Base-by-base conservation (phyloP, 345 rosid species). In the Abelmoschus esculentus region DNA sequence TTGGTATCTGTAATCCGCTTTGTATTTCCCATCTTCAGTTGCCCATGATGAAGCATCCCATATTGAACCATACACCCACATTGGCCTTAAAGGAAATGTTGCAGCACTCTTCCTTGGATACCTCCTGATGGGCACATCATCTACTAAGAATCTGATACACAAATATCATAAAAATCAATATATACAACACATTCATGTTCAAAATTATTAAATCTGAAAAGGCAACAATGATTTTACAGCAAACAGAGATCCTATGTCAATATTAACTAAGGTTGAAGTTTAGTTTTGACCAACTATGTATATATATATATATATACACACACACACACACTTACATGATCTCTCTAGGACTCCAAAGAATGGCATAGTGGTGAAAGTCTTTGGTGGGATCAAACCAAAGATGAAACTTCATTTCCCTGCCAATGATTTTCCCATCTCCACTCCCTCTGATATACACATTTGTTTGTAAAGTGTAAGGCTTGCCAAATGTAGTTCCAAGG, bases 41-140 rank as follows among this genome's bases (percentile, higher is more conserved):
- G 99, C 99, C 99, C 99, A 93, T 2, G 96, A 84, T 6, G 99
- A 91, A 1, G 97, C 99, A 49, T 95, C 99, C 99, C 99, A 95
- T 65, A 95, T 91, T 54, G 99, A 95, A 69, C 96, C 96, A 71
- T 95, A 91, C 3, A 89, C 80, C 96, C 96, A 89, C 96, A 91
- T 91, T 74, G 99, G 96, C 82, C 99, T 88, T 28, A 84, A 19
- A 3, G 99, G 99, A 74, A 88, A 95, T 47, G 99, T 89, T 8
- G 81, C 74, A 0, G 40, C 86, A 73, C 91, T 91, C 80, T 87
- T 91, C 77, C 81, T 91, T 4, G 85, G 84, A 73, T 91, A 95
- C 90, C 97, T 90, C 79, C 99, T 84, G 54, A 95, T 82, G n/a
- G 97, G 99, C 72, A 95, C 81, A 78, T 95, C 97, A 72, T 93